Evolutionary conservation across 2,329 filamentous ascomycete species (phyloP).

Genomic region (Aureobasidium lini): DNA sequence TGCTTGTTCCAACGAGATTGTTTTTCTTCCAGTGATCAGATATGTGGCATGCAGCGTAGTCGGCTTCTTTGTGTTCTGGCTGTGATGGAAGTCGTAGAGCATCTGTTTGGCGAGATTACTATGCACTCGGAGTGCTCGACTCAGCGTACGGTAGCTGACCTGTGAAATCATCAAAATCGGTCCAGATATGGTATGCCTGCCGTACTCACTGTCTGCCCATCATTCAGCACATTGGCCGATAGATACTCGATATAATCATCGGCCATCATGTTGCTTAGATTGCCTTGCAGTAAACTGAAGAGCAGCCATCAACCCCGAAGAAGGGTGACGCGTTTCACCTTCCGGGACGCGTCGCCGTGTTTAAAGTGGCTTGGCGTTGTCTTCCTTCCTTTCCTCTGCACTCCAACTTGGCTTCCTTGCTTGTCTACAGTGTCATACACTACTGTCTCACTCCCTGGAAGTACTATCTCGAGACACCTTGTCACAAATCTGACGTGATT

Average conservation of each 20-base stretch:
- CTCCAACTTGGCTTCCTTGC: not conserved
- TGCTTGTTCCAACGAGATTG: not conserved
- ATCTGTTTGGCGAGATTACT: constrained; percentile 86
- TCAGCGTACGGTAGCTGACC: constrained; percentile 82
- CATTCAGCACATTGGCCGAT: constrained; percentile 66
- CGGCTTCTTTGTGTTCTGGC: constrained; percentile 67
- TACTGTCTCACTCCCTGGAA: too few relatives aligned
- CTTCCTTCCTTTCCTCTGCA: not conserved
- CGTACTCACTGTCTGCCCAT: constrained; percentile 59
- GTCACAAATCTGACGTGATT: too few relatives aligned
- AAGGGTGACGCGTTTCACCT: not conserved
- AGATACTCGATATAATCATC: constrained; percentile 61
- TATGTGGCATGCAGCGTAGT: constrained; percentile 87
- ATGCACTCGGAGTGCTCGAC: constrained; percentile 74
- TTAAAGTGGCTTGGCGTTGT: not conserved
- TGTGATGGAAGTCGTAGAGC: constrained; percentile 75
- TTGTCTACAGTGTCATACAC: not conserved
- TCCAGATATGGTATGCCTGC: not conserved
- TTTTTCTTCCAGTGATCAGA: constrained; percentile 64
- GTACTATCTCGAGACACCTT: too few relatives aligned
- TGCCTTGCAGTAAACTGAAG: not conserved
- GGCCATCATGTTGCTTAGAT: not conserved
- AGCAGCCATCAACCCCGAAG: not conserved
- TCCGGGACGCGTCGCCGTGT: not conserved
- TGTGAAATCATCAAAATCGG: constrained; percentile 30